A percentile compares a stretch with the other conserved stretches of the same genome.
Evolutionary conservation across 192 early-diverging fungal genomes (phyloP).

Genomic region (Obelidium mucronatum): DNA sequence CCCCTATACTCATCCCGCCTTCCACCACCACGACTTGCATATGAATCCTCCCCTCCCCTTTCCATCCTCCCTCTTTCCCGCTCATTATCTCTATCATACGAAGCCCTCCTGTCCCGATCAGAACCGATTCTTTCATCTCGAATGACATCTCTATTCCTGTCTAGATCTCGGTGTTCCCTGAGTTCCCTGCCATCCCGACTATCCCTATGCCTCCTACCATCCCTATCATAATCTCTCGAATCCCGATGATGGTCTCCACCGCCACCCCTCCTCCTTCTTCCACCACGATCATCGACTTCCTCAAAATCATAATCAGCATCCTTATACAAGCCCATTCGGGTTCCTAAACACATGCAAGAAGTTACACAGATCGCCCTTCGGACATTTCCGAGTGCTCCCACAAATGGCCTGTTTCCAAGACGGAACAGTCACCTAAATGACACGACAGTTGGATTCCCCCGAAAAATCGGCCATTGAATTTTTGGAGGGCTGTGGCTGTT

Average conservation of each 20-base stretch:
- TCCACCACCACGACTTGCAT: too few relatives aligned
- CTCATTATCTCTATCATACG: too few relatives aligned
- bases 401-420: slow-evolving; percentile 58
- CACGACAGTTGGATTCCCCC: slow-evolving; percentile 45
- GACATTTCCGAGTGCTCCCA: slow-evolving; percentile 47
- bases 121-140: too few relatives aligned
- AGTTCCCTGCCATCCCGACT: not conserved
- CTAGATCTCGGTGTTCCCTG: too few relatives aligned
- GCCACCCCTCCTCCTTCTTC: not conserved
- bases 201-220: not conserved
- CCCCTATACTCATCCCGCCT: too few relatives aligned
- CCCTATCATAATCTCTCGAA: not conserved
- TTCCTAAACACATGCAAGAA: slow-evolving; percentile 53
- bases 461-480: slow-evolving; percentile 50
- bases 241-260: not conserved
- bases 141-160: not conserved
- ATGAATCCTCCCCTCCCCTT: too few relatives aligned
- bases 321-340: slow-evolving; percentile 43
- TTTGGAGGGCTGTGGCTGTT: slow-evolving; percentile 40
- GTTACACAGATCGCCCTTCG: slow-evolving; percentile 51
- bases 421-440: slow-evolving; percentile 47
- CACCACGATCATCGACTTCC: not conserved
- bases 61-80: too few relatives aligned
- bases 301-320: slow-evolving; percentile 50
- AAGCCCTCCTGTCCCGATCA: not conserved